Conservation (phyloP, 305 asterid species). For the Fraxinus sp. region DNA sequence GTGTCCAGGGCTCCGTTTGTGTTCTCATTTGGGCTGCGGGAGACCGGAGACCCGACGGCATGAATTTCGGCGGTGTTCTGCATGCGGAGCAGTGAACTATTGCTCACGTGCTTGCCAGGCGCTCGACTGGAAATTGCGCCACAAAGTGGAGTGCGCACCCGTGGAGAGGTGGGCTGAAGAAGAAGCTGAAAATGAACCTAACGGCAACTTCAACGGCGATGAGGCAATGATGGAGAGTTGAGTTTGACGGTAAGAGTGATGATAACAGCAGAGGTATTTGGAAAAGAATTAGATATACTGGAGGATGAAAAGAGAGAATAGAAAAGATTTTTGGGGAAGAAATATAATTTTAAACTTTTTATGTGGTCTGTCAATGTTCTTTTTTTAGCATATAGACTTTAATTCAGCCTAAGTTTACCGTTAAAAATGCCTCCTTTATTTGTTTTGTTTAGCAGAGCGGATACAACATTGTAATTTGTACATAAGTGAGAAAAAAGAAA, state of each 20-base stretch:
- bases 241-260: constrained; percentile 35
- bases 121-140: constrained; percentile 62
- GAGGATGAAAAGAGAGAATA: constrained; percentile 27
- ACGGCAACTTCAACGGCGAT: constrained; percentile 20
- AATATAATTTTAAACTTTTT: constrained; percentile 13
- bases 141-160: constrained; percentile 48
- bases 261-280: constrained; percentile 54
- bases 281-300: constrained; percentile 5
- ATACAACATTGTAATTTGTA: background rate
- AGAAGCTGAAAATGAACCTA: constrained; percentile 27
- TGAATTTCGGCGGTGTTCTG: constrained; percentile 60
- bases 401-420: background rate
- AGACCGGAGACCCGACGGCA: constrained; percentile 56
- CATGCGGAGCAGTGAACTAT: constrained; percentile 54
- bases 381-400: constrained; percentile 8
- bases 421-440: background rate
- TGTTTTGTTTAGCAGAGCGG: background rate
- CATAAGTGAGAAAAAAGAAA: background rate
- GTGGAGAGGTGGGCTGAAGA: constrained; percentile 35
- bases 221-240: constrained; percentile 27
- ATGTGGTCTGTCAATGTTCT: background rate
- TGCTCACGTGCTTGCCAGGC: constrained; percentile 75
- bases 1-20: constrained; percentile 43
- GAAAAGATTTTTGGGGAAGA: constrained; percentile 26
- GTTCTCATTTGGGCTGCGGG: constrained; percentile 63